Evolutionary conservation across 306 rosid species (phyloP).

Genomic region (Fagus sylvatica): DNA sequence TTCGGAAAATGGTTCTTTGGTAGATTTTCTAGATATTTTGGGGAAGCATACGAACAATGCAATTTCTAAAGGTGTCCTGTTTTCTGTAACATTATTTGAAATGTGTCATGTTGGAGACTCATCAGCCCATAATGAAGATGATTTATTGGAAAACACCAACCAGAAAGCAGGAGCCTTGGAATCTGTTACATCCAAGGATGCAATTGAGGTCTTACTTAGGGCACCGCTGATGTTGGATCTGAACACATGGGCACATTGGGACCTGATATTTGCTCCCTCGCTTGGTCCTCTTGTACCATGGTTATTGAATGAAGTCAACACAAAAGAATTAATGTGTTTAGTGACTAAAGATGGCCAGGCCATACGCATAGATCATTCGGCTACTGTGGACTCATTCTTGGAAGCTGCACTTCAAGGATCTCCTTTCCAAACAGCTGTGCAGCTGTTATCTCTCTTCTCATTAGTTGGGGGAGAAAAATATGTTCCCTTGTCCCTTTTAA

Average conservation of each 20-base stretch:
- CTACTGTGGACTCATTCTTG: constrained; percentile 74
- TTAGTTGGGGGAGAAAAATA: constrained; percentile 74
- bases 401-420: constrained; percentile 81
- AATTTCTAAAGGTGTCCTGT: constrained; percentile 61
- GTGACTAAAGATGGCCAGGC: constrained; percentile 81
- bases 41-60: constrained; percentile 42
- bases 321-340: constrained; percentile 66
- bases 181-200: constrained; percentile 55
- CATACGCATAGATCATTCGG: constrained; percentile 71
- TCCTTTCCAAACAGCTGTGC: constrained; percentile 73
- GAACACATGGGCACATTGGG: constrained; percentile 96
- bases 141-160: constrained; percentile 29
- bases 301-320: constrained; percentile 69
- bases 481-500: constrained; percentile 73
- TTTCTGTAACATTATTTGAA: constrained; percentile 62
- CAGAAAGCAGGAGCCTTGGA: constrained; percentile 29
- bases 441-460: constrained; percentile 63
- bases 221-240: constrained; percentile 84
- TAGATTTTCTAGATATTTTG: constrained; percentile 51
- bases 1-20: constrained; percentile 48
- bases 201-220: constrained; percentile 61
- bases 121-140: constrained; percentile 38
- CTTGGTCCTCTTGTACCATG: constrained; percentile 84
- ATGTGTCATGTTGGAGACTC: constrained; percentile 39
- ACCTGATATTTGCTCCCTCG: constrained; percentile 69